phyloP scores from a whole-genome alignment of 2,329 filamentous ascomycete genomes.

The Cadophora malorum region DNA sequence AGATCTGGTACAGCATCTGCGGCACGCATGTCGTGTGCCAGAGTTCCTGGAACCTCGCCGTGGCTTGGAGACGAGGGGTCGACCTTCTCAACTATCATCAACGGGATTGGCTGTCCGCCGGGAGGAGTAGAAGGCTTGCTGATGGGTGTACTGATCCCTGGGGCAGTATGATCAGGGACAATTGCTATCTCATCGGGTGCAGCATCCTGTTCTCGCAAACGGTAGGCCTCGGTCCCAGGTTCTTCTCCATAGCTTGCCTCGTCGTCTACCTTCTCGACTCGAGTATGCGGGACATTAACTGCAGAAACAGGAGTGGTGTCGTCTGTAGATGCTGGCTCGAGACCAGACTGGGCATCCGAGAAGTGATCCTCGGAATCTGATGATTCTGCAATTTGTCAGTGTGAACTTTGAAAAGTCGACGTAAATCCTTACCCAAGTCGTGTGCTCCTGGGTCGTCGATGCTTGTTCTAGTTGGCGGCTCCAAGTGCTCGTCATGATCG shows the following conservation, averaged over 20 bases:
- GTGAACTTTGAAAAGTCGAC: background rate
- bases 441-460: conserved; percentile 64
- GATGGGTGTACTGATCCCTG: conserved; percentile 20
- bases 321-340: conserved; percentile 48
- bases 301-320: conserved; percentile 50
- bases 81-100: conserved; percentile 63
- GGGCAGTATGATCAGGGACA: conserved; percentile 30
- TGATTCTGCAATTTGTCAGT: conserved; percentile 48
- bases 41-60: conserved; percentile 66
- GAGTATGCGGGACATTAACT: conserved; percentile 57
- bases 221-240: conserved; percentile 64
- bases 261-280: conserved; percentile 64
- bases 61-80: conserved; percentile 59
- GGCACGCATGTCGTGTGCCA: conserved; percentile 60
- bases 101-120: conserved; percentile 56
- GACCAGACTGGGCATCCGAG: conserved; percentile 67
- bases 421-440: conserved; percentile 57
- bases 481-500: conserved; percentile 47
- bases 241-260: conserved; percentile 66
- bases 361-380: conserved; percentile 75
- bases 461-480: conserved; percentile 49
- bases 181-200: conserved; percentile 64
- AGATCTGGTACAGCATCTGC: conserved; percentile 67
- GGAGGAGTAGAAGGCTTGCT: conserved; percentile 32
- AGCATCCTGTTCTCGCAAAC: conserved; percentile 62